Percentiles rank a stretch among this genome's conserved stretches.
Evolutionary conservation across 2,329 filamentous ascomycete genomes (phyloP).

Genomic region (Colletotrichum endophyticum): DNA sequence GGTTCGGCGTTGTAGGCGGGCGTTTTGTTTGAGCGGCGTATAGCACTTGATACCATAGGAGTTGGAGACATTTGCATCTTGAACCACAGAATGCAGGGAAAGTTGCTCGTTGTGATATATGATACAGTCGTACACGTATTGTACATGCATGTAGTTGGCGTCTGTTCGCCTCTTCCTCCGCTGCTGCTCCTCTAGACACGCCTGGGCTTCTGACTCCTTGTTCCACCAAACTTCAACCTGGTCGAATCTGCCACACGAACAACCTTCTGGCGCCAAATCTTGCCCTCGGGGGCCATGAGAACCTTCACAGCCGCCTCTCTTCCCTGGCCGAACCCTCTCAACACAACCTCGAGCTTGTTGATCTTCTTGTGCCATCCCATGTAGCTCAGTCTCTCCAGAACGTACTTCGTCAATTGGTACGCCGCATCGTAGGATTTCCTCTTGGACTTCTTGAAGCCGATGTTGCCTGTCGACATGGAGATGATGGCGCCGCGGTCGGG

Average conservation of each 20-base stretch:
- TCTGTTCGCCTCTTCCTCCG: not conserved
- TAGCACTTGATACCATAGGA: conserved; percentile 19
- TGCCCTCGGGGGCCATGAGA: conserved; percentile 84
- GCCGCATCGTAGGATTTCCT: conserved; percentile 88
- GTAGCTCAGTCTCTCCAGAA: conserved; percentile 85
- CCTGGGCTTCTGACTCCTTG: conserved; percentile 82
- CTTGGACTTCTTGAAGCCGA: conserved; percentile 87
- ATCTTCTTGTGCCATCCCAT: conserved; percentile 80
- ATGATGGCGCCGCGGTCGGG: conserved; percentile 82
- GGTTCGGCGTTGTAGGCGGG: not conserved
- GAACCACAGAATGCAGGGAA: conserved; percentile 9
- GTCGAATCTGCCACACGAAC: conserved; percentile 84
- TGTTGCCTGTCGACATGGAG: conserved; percentile 81
- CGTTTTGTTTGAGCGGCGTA: conserved; percentile 9
- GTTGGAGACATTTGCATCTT: conserved; percentile 14
- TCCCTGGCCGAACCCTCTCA: conserved; percentile 85
- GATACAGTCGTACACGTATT: conserved; percentile 38
- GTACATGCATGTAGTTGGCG: conserved; percentile 34
- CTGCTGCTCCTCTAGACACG: conserved; percentile 59
- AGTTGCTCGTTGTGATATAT: conserved; percentile 28
- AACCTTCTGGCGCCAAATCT: conserved; percentile 75
- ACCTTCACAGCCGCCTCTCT: conserved; percentile 91
- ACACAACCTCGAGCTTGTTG: conserved; percentile 75
- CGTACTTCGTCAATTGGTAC: conserved; percentile 86
- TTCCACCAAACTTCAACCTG: conserved; percentile 93